phyloP scores from a whole-genome alignment of 768 basidiomycete species.

The Leccinum incarnatum region DNA sequence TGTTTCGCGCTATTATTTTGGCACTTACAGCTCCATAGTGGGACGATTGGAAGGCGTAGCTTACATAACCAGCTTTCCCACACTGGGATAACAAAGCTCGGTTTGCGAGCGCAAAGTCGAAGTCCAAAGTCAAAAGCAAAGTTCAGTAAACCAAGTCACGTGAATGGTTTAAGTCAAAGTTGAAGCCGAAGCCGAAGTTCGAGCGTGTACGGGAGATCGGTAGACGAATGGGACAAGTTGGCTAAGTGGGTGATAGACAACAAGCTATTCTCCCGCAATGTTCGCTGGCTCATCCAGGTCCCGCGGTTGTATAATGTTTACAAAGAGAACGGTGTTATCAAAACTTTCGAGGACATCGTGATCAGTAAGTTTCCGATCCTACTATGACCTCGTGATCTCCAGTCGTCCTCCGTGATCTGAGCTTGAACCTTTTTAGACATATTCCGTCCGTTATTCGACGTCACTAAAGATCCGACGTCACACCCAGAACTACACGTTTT shows the following conservation, averaged over 20 bases:
- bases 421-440: slow-evolving; percentile 55
- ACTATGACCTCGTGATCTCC: not conserved
- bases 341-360: slow-evolving; percentile 90
- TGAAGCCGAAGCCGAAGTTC: too few relatives aligned
- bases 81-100: too few relatives aligned
- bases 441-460: slow-evolving; percentile 92
- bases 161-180: too few relatives aligned
- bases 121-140: too few relatives aligned
- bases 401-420: too few relatives aligned
- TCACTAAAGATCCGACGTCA: slow-evolving; percentile 83
- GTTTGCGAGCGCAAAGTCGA: too few relatives aligned
- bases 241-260: slow-evolving; percentile 96
- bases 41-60: too few relatives aligned
- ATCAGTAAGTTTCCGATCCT: slow-evolving; percentile 56
- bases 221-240: slow-evolving; percentile 94
- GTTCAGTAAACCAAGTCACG: too few relatives aligned
- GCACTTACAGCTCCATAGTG: too few relatives aligned
- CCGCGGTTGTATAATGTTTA: slow-evolving; percentile 95
- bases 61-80: too few relatives aligned
- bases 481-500: slow-evolving; percentile 96
- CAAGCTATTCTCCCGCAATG: slow-evolving; percentile 94
- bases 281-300: slow-evolving; percentile 95
- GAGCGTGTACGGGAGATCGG: slow-evolving; percentile 85
- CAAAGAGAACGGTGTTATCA: slow-evolving; percentile 79
- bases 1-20: too few relatives aligned